Percentiles rank a stretch among this genome's conserved stretches.
phyloP scores from a whole-genome alignment of 2,329 filamentous ascomycete genomes.

The Curvularia eragrostidis region DNA sequence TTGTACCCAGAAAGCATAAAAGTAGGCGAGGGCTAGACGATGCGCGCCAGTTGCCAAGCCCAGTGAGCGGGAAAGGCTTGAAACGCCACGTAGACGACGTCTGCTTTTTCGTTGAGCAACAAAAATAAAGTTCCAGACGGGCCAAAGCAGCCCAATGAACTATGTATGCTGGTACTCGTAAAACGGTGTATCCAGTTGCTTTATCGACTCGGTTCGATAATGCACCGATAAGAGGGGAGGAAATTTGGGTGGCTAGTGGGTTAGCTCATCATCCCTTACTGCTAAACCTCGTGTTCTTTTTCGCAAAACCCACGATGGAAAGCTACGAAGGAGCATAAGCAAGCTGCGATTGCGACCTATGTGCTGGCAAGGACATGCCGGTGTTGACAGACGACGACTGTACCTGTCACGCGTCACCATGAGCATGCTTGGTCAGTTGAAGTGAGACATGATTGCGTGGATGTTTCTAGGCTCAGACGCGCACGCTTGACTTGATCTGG shows the following conservation, averaged over 20 bases:
- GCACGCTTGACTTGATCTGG: neutral
- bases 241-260: neutral
- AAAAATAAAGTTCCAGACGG: neutral
- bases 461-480: neutral
- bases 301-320: neutral
- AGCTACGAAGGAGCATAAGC: too few species aligned
- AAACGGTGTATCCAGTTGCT: neutral
- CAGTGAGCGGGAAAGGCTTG: neutral
- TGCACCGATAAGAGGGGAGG: neutral
- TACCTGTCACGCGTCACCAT: neutral
- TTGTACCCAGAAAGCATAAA: neutral
- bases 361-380: too few species aligned
- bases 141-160: neutral
- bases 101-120: neutral
- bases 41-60: conserved; percentile 11
- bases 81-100: conserved; percentile 1
- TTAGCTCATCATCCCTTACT: neutral
- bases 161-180: neutral
- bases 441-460: neutral
- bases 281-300: neutral
- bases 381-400: neutral
- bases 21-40: neutral
- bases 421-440: neutral
- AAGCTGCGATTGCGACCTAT: too few species aligned
- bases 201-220: neutral